A percentile compares a stretch with the other conserved stretches of the same genome.
phyloP scores from a whole-genome alignment of 768 basidiomycete genomes.

The Mycena filopes region DNA sequence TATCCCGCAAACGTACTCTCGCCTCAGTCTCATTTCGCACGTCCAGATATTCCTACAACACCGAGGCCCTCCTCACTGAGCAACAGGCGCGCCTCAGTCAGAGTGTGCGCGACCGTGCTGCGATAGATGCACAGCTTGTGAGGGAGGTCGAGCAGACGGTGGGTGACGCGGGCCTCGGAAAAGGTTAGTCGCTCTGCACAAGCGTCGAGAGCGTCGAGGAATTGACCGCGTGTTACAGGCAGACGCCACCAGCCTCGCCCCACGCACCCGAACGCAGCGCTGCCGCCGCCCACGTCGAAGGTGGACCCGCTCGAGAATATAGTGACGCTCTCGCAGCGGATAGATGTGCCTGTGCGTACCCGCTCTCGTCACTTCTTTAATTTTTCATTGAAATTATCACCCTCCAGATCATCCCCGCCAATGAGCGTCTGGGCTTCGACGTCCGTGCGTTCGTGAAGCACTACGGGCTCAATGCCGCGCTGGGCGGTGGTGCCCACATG shows the following conservation, averaged over 20 bases:
- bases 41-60: constrained; percentile 49
- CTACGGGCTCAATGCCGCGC: constrained; percentile 62
- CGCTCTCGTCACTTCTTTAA: background rate
- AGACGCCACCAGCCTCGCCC: background rate
- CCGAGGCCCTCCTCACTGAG: constrained; percentile 47
- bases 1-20: background rate
- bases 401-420: constrained; percentile 45
- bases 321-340: constrained; percentile 36
- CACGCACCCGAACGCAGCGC: constrained; percentile 33
- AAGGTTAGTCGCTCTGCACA: background rate
- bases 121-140: constrained; percentile 41
- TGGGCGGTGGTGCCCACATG: constrained; percentile 84
- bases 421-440: constrained; percentile 69
- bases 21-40: constrained; percentile 8
- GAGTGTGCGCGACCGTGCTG: constrained; percentile 20
- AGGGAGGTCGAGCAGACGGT: constrained; percentile 46
- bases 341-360: constrained; percentile 53
- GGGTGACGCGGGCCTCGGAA: constrained; percentile 14
- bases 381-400: background rate
- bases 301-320: constrained; percentile 24
- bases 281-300: constrained; percentile 17
- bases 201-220: no score
- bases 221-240: no score
- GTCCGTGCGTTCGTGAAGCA: constrained; percentile 69
- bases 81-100: constrained; percentile 46